These are phyloP conservation scores for Leccinum insolens DNA, from an alignment of 1,284 basidiomycete genomes.

Conservation along the genomic window DNA sequence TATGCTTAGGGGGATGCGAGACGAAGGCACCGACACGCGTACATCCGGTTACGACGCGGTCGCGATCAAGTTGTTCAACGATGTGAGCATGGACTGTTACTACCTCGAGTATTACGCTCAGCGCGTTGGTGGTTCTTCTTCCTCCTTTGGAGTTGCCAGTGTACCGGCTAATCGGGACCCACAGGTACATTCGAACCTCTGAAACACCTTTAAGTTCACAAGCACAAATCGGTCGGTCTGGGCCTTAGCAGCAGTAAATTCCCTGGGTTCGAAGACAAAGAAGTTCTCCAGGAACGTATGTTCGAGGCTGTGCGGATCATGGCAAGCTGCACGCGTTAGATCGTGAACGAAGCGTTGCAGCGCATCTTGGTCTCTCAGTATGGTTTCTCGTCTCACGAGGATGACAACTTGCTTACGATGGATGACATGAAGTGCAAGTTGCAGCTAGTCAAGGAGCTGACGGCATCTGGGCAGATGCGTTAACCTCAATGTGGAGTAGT, in stretches of 20 bases:
- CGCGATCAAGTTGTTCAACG: slow-evolving; percentile 72
- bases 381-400: slow-evolving; percentile 59
- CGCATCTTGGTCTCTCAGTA: slow-evolving; percentile 74
- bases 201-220: slow-evolving; percentile 55
- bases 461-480: slow-evolving; percentile 30
- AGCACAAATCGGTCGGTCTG: slow-evolving; percentile 69
- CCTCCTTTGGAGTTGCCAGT: too few relatives aligned
- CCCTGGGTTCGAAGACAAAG: slow-evolving; percentile 63
- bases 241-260: slow-evolving; percentile 78
- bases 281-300: slow-evolving; percentile 50
- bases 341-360: slow-evolving; percentile 52
- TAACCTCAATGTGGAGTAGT: too few relatives aligned
- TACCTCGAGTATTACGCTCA: slow-evolving; percentile 45
- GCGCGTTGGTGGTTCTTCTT: too few relatives aligned
- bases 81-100: slow-evolving; percentile 73
- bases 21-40: too few relatives aligned
- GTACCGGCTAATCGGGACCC: slow-evolving; percentile 17
- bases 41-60: slow-evolving; percentile 61
- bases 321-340: slow-evolving; percentile 51
- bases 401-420: slow-evolving; percentile 2
- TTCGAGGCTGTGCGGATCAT: slow-evolving; percentile 35
- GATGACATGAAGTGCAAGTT: slow-evolving; percentile 29
- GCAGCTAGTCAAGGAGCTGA: slow-evolving; percentile 19
- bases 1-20: too few relatives aligned
- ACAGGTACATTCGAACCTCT: slow-evolving; percentile 32